Percentiles rank a stretch among this genome's conserved stretches.
Evolutionary conservation across 345 rosid genomes (phyloP).

Genomic region (Eucalyptus tenuipes): DNA sequence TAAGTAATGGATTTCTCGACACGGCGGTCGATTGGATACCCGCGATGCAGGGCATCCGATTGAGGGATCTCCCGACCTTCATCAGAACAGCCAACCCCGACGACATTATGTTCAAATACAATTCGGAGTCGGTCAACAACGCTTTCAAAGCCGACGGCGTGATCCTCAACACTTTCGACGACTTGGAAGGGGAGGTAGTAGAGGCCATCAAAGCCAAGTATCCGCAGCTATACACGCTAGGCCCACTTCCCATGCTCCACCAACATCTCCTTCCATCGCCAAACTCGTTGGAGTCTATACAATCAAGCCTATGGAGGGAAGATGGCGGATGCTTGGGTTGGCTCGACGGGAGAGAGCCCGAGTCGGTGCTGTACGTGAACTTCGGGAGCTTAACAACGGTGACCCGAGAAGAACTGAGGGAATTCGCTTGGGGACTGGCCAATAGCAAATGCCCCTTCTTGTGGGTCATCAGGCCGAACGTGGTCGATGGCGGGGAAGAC

Average conservation of each 20-base stretch:
- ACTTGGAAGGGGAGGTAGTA: slow-evolving; percentile 12
- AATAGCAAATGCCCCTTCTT: not conserved
- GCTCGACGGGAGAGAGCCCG: not conserved
- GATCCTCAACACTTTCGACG: slow-evolving; percentile 18
- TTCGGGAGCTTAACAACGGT: not conserved
- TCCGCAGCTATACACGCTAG: not conserved
- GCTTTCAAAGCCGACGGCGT: slow-evolving; percentile 8
- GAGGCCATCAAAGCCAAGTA: not conserved
- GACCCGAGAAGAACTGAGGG: not conserved
- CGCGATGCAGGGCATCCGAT: slow-evolving; percentile 6
- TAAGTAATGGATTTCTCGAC: slow-evolving; percentile 18
- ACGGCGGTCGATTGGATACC: slow-evolving; percentile 32
- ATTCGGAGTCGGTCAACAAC: not conserved
- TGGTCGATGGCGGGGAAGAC: not conserved
- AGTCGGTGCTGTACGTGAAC: not conserved
- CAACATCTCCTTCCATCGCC: not conserved
- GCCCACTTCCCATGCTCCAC: not conserved
- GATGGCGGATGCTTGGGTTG: not conserved
- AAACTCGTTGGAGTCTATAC: not conserved
- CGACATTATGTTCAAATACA: slow-evolving; percentile 12
- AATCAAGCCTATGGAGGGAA: not conserved
- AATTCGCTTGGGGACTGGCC: not conserved
- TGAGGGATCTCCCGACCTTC: slow-evolving; percentile 35
- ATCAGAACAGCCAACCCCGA: slow-evolving; percentile 9
- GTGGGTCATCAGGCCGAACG: slow-evolving; percentile 3